Evolutionary conservation across 1,284 basidiomycete species (phyloP), one percentile per base, ranked within the genome.

Genomic region (Stygiomarasmius scandens): DNA sequence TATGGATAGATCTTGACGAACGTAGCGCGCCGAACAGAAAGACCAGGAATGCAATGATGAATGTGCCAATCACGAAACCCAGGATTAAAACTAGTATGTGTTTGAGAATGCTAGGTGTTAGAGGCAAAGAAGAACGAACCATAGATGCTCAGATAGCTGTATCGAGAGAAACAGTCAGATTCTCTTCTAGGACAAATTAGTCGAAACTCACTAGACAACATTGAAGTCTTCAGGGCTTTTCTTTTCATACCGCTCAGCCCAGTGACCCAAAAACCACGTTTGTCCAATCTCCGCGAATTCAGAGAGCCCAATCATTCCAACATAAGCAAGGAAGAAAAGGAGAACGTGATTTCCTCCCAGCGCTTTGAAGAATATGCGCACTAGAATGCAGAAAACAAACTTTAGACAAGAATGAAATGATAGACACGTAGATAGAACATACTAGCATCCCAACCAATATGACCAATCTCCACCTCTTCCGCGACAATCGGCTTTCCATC

Each of bases 251-350:
- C 55, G 58, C 25, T 24, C 56, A 1, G 83, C 79, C 83, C 84
- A 87, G 54, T 79, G 76, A 34, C 84, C 85, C 12, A 87, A 72
- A 71, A 79, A 86, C 77, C 81, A 85, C 1, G 78, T 81, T 66
- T 82, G 77, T 44, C 75, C 70, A 2, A 77, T 71, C n/a, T 69
- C 68, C 10, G 65, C 61, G 16, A 73, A 50, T 27, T 76, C 71
- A 12, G 61, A 66, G 5, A 73, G 36, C 24, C 71, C 51, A 10
- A 75, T 57, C 0, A 68, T 67, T 19, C 59, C 58, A 2, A 76
- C 23, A 50, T 67, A 65, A 22, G 49, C 24, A 22, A 55, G 29
- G 54, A 63, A 67, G 34, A 68, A 64, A 11, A 62, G n/a, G 27
- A 64, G 59, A 19, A 63, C 55, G 14, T 63, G 54, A 29, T 55